Evolutionary conservation across 257 asterid genomes (phyloP).

Genomic region (Nyctanthes arbortristis): DNA sequence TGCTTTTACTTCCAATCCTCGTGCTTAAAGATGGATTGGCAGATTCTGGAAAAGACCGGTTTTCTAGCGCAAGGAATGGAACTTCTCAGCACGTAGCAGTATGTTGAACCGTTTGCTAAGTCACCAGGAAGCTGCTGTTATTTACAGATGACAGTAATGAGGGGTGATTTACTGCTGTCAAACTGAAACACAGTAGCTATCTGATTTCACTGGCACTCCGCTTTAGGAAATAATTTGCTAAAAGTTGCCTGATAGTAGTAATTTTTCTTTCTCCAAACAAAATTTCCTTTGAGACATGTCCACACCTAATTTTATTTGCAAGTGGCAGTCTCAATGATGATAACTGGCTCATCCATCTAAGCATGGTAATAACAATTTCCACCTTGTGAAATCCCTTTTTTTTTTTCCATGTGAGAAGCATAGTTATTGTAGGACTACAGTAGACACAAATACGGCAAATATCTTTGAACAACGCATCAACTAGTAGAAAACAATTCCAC

Average conservation of each 20-base stretch:
- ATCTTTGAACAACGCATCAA: not conserved
- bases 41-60: not conserved
- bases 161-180: too few relatives aligned
- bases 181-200: too few relatives aligned
- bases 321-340: not conserved
- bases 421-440: not conserved
- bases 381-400: not conserved
- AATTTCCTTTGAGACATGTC: not conserved
- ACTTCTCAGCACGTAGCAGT: not conserved
- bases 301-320: too few relatives aligned
- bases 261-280: not conserved
- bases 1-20: not conserved
- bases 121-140: not conserved
- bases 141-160: too few relatives aligned
- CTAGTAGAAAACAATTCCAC: not conserved
- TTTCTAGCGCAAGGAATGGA: not conserved
- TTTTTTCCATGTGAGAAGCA: not conserved
- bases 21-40: not conserved
- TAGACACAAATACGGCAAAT: not conserved
- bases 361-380: not conserved
- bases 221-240: conserved; percentile 2
- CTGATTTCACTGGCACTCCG: conserved; percentile 11
- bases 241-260: not conserved
- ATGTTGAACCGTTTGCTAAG: not conserved
- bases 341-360: not conserved